These are phyloP conservation scores for Euphorbia corollata DNA, from an alignment of 441 rosid species.

Conservation along the genomic window DNA sequence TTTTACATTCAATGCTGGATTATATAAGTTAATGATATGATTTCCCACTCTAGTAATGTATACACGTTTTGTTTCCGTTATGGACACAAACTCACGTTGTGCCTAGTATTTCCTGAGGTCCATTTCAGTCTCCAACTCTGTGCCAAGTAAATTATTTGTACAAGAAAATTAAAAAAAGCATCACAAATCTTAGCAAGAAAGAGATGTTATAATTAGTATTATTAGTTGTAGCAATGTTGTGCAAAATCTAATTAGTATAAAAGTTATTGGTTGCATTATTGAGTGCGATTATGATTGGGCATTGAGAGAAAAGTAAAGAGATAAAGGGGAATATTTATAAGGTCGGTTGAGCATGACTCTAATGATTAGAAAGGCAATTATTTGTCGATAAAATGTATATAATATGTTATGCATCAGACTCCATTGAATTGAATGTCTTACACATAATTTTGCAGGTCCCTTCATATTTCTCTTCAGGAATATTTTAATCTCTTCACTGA, in stretches of 20 bases:
- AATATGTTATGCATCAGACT: slow-evolving; percentile 6
- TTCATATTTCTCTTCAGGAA: slow-evolving; percentile 6
- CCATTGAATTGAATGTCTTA: not conserved
- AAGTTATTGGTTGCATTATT: not conserved
- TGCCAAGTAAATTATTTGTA: too few relatives aligned
- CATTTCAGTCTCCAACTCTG: too few relatives aligned
- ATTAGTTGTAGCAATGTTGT: not conserved
- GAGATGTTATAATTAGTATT: not conserved
- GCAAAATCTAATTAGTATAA: not conserved
- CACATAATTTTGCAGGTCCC: not conserved
- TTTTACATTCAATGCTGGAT: too few relatives aligned
- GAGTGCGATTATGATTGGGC: slow-evolving; percentile 19
- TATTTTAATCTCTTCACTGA: not conserved
- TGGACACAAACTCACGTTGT: too few relatives aligned
- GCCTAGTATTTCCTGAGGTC: too few relatives aligned
- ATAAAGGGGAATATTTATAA: slow-evolving; percentile 21
- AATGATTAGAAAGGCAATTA: slow-evolving; percentile 33
- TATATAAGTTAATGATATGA: too few relatives aligned
- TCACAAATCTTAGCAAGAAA: not conserved
- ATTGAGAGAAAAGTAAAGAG: slow-evolving; percentile 15
- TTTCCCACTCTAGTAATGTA: too few relatives aligned
- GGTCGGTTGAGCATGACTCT: slow-evolving; percentile 23
- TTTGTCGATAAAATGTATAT: slow-evolving; percentile 20
- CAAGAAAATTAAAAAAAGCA: too few relatives aligned
- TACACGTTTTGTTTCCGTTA: too few relatives aligned